Evolutionary conservation across 495 filamentous ascomycete genomes (phyloP).

Genomic region (Penicillium antarcticum): DNA sequence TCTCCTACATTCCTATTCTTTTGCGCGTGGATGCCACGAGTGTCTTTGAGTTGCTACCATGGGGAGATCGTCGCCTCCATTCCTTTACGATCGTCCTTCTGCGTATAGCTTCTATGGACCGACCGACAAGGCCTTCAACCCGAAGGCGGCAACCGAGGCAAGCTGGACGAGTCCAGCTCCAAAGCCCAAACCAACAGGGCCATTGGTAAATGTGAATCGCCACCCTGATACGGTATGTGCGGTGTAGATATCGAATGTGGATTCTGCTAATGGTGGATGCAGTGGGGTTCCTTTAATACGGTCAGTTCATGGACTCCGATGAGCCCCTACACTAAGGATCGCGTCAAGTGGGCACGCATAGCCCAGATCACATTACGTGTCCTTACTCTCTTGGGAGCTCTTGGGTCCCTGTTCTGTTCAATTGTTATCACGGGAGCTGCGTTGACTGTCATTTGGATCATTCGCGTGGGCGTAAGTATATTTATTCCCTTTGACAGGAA

Average conservation of each 20-base stretch:
- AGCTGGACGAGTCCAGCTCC: conserved; percentile 56
- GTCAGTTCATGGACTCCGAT: conserved; percentile 56
- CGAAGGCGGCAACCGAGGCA: conserved; percentile 74
- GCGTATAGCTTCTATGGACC: conserved; percentile 48
- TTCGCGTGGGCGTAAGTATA: conserved; percentile 68
- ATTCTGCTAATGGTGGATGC: conserved; percentile 13
- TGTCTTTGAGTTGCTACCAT: conserved; percentile 41
- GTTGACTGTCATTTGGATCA: conserved; percentile 63
- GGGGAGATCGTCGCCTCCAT: conserved; percentile 64
- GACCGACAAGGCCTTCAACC: conserved; percentile 66
- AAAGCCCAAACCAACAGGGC: conserved; percentile 65
- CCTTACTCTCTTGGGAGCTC: conserved; percentile 60
- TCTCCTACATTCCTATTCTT: conserved; percentile 28
- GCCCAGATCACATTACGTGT: conserved; percentile 65
- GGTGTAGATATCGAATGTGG: conserved; percentile 5
- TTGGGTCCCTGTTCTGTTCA: conserved; percentile 67
- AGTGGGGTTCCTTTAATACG: conserved; percentile 45
- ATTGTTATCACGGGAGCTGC: conserved; percentile 69
- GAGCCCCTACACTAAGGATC: conserved; percentile 63
- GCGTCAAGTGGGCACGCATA: conserved; percentile 61
- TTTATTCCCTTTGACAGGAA: no score
- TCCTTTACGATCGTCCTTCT: conserved; percentile 64
- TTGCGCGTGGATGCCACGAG: conserved; percentile 36
- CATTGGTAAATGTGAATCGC: conserved; percentile 71
- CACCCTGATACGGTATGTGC: conserved; percentile 73